Evolutionary conservation across 495 filamentous ascomycete genomes (phyloP).

Genomic region (Neohortaea acidophila): DNA sequence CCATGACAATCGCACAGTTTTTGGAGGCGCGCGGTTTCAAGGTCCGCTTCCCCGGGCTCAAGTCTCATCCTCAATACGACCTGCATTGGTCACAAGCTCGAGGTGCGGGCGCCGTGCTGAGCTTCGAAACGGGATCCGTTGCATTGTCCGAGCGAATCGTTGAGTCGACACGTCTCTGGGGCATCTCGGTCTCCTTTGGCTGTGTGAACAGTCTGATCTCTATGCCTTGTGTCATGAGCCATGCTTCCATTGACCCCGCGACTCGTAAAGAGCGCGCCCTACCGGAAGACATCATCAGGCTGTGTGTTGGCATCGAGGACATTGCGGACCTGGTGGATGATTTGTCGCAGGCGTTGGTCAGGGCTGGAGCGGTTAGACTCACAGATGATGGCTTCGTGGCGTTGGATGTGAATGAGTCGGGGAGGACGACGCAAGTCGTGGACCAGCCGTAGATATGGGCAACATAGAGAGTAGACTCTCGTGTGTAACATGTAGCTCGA

Average conservation of each 20-base stretch:
- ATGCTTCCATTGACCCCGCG: constrained; percentile 94
- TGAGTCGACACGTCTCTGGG: constrained; percentile 79
- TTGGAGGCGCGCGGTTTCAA: constrained; percentile 83
- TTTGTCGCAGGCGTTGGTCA: constrained; percentile 75
- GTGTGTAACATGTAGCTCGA: too few species aligned
- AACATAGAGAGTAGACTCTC: too few species aligned
- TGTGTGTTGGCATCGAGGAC: constrained; percentile 97
- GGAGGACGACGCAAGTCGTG: constrained; percentile 12
- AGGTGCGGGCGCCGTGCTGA: constrained; percentile 83
- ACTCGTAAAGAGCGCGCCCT: constrained; percentile 76
- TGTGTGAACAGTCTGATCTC: constrained; percentile 97
- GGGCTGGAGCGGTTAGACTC: constrained; percentile 82
- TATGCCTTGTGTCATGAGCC: constrained; percentile 99
- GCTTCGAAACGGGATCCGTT: constrained; percentile 85
- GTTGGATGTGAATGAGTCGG: constrained; percentile 12
- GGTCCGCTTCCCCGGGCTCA: constrained; percentile 85
- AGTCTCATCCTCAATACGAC: constrained; percentile 90
- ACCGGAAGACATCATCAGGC: constrained; percentile 87
- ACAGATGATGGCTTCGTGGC: constrained; percentile 65
- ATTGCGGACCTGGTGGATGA: constrained; percentile 86
- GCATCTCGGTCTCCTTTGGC: constrained; percentile 90
- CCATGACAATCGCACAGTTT: constrained; percentile 79
- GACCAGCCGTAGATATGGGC: constrained; percentile 11
- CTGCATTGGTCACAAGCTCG: constrained; percentile 90
- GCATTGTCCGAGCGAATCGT: constrained; percentile 78